These are phyloP conservation scores for Elsinoe perseae DNA, from an alignment of 2,329 filamentous ascomycete genomes.

Conservation along the genomic window DNA sequence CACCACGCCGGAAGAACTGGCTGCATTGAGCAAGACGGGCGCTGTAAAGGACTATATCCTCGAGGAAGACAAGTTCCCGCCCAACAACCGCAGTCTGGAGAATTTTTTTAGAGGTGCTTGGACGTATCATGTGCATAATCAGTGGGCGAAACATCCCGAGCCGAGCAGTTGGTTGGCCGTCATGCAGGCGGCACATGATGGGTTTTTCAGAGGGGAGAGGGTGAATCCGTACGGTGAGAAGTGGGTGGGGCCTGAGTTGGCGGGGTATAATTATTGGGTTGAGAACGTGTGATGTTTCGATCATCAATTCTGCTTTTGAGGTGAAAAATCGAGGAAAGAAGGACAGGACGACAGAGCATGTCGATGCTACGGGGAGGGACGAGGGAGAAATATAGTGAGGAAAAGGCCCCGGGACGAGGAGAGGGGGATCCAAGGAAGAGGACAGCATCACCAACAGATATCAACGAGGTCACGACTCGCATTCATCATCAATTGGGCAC, in stretches of 20 bases:
- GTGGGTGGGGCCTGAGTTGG: constrained; percentile 43
- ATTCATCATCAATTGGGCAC: background rate
- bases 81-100: constrained; percentile 49
- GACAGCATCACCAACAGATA: background rate
- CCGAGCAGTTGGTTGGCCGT: constrained; percentile 50
- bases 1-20: constrained; percentile 34
- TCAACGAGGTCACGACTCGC: background rate
- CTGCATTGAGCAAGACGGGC: constrained; percentile 34
- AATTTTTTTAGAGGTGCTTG: constrained; percentile 51
- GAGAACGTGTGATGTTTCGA: constrained; percentile 46
- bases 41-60: constrained; percentile 40
- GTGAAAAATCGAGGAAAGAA: too few relatives aligned
- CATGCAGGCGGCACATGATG: constrained; percentile 47
- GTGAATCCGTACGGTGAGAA: constrained; percentile 48
- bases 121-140: constrained; percentile 53
- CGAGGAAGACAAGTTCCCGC: constrained; percentile 46
- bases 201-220: constrained; percentile 44
- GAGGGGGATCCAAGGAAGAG: background rate
- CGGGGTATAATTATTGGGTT: constrained; percentile 44
- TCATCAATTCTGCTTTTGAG: too few relatives aligned
- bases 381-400: too few relatives aligned
- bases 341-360: too few relatives aligned
- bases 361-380: too few relatives aligned
- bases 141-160: constrained; percentile 51
- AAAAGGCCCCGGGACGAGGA: background rate